Evolutionary conservation across 1,139 yeast genomes (phyloP), one percentile per base, ranked within the genome.

Genomic region (Hyphopichia burtonii): DNA sequence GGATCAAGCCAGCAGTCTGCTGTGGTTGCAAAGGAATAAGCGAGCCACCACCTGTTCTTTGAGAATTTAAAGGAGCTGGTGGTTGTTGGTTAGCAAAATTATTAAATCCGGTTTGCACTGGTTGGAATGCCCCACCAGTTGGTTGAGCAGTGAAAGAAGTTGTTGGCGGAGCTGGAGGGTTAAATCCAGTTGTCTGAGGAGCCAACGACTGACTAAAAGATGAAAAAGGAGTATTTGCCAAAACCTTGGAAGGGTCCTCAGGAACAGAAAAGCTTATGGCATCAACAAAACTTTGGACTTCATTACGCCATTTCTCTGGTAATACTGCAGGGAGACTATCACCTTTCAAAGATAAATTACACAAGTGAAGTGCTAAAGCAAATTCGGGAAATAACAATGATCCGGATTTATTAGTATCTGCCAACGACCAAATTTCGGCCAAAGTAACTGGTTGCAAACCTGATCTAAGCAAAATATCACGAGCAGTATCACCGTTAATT

Each of bases 361-460:
- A 90, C 51, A 93, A 74, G 61, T 89, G 95, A 74, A 93, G 82
- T 15, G 96, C 95, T 53, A 91, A 73, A 11, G 96, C 96, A 69
- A 93, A 93, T 61, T 93, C 98, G 0, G 99, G 99, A 56, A 91
- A 93, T 49, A 93, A 66, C 45, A 93, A 74, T 37, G 82, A 76
- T 1, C 98, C 98, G 3, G 95, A 83, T 54, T 82, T 85, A 54
- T 84, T 86, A 2, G 96, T 85, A 58, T 93, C 99, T 19, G 96
- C 78, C 49, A 93, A 70, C 27, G 86, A 80, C 99, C 99, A 93
- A 45, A 93, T 84, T 51, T 85, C 88, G 2, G 96, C 95, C 54
- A 93, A 72, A 25, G 85, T 78, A 30, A 80, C 78, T 1, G 96
- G 89, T 31, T 80, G 69, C 44, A 93, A 73, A 3, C 89, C 87